phyloP scores from a whole-genome alignment of 2,329 filamentous ascomycete genomes.

The Aureobasidium sp. region DNA sequence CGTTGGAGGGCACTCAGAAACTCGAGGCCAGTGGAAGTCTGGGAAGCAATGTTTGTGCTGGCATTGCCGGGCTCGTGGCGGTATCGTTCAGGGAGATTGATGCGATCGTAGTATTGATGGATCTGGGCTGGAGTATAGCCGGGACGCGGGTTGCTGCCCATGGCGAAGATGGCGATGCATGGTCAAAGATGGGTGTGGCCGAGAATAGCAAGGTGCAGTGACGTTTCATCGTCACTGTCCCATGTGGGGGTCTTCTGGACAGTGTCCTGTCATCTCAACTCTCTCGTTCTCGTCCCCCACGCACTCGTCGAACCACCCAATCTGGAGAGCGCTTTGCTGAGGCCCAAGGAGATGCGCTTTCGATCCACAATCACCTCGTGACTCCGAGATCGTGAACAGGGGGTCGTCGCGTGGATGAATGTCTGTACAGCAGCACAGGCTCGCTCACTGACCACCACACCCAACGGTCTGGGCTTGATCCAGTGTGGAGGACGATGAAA shows the following conservation, averaged over 20 bases:
- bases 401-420: too few species aligned
- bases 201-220: not conserved
- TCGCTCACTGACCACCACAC: not conserved
- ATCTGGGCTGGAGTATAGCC: conserved; percentile 18
- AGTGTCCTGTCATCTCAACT: not conserved
- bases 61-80: conserved; percentile 10
- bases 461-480: not conserved
- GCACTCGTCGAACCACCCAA: not conserved
- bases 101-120: conserved; percentile 23
- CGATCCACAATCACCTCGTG: not conserved
- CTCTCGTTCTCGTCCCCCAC: not conserved
- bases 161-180: not conserved
- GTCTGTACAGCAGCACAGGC: not conserved
- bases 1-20: conserved; percentile 22
- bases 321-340: not conserved
- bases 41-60: conserved; percentile 2
- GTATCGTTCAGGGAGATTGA: conserved; percentile 18
- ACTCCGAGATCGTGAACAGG: too few species aligned
- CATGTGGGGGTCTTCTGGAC: not conserved
- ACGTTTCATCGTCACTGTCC: not conserved
- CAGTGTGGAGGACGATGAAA: not conserved
- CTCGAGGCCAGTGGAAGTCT: conserved; percentile 22
- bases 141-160: not conserved
- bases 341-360: not conserved
- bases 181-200: not conserved